A percentile compares a stretch with the other conserved stretches of the same genome.
phyloP scores from a whole-genome alignment of 352 stramenopile species.

The Globisporangium cederbergense region DNA sequence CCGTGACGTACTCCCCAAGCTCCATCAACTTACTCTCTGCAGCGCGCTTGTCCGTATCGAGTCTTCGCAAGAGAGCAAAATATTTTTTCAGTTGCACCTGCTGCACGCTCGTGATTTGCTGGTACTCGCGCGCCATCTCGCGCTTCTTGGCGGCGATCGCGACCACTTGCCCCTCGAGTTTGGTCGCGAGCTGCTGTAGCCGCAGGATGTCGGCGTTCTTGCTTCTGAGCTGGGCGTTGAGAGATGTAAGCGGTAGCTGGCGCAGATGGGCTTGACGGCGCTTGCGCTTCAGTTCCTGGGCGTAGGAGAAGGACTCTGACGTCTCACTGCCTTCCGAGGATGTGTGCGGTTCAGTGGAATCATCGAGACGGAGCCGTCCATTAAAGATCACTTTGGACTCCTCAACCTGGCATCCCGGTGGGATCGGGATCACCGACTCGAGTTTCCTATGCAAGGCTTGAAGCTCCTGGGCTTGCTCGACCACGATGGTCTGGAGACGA shows the following conservation, averaged over 20 bases:
- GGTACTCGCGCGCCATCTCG: constrained; percentile 22
- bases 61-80: constrained; percentile 24
- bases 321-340: not conserved
- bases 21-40: constrained; percentile 22
- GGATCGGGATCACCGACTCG: constrained; percentile 14
- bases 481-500: constrained; percentile 32
- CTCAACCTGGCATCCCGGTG: constrained; percentile 9
- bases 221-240: constrained; percentile 31
- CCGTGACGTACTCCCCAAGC: constrained; percentile 21
- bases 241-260: constrained; percentile 35
- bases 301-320: not conserved
- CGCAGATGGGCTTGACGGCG: constrained; percentile 16
- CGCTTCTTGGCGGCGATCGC: constrained; percentile 27
- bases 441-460: constrained; percentile 21
- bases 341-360: not conserved
- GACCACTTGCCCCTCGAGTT: constrained; percentile 26
- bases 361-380: not conserved
- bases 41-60: constrained; percentile 23
- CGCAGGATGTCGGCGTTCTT: constrained; percentile 33
- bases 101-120: constrained; percentile 26
- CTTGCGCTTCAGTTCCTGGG: not conserved
- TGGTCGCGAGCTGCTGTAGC: constrained; percentile 26
- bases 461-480: constrained; percentile 38
- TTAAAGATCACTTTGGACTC: constrained; percentile 17
- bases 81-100: constrained; percentile 42